Conservation (phyloP, 768 basidiomycete genomes). For the Phylloporus sp. region DNA sequence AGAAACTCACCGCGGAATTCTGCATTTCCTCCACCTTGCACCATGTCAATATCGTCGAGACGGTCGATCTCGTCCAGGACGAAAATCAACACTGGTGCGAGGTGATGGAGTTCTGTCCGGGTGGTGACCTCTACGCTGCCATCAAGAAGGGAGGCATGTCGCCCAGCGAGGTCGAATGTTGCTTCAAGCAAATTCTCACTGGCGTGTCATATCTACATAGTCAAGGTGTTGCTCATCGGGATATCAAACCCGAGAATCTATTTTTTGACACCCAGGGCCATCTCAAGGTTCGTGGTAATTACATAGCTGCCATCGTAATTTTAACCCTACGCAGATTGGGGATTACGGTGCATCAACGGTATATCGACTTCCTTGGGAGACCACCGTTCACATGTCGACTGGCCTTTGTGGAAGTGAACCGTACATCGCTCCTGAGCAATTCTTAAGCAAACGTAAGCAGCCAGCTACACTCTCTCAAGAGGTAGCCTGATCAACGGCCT, state of each 20-base stretch:
- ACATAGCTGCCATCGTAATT: background rate
- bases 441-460: conserved; percentile 89
- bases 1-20: conserved; percentile 99
- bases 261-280: conserved; percentile 92
- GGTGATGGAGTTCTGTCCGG: conserved; percentile 99
- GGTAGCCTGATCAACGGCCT: conserved; percentile 35
- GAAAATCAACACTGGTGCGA: conserved; percentile 97
- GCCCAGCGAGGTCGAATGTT: conserved; percentile 90
- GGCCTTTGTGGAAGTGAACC: conserved; percentile 97
- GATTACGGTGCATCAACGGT: conserved; percentile 99
- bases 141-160: conserved; percentile 97
- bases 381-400: conserved; percentile 94
- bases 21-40: conserved; percentile 96
- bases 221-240: conserved; percentile 96
- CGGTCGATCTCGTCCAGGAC: conserved; percentile 98
- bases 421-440: conserved; percentile 98
- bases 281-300: conserved; percentile 67
- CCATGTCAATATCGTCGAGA: conserved; percentile 94
- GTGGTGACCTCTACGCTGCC: conserved; percentile 96
- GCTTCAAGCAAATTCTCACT: conserved; percentile 92
- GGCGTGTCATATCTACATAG: conserved; percentile 91
- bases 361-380: conserved; percentile 96
- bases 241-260: conserved; percentile 97
- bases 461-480: conserved; percentile 28
- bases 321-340: conserved; percentile 64